Conservation (phyloP, 768 basidiomycete genomes). For the Leccinum uliginosum region DNA sequence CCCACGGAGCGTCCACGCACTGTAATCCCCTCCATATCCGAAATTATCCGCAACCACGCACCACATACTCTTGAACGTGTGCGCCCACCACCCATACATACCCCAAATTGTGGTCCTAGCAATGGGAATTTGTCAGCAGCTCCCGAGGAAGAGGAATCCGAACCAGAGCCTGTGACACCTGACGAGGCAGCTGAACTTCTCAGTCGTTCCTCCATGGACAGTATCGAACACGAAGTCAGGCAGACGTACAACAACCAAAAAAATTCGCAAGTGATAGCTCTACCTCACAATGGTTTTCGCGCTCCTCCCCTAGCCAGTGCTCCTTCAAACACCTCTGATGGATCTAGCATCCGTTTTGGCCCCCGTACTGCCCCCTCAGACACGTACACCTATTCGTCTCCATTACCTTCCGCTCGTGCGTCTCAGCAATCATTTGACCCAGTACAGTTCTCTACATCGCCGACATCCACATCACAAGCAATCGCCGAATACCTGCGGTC, state of each 20-base stretch:
- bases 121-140: constrained; percentile 40
- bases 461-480: constrained; percentile 59
- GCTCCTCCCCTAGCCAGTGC: constrained; percentile 18
- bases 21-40: constrained; percentile 77
- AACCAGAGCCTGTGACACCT: constrained; percentile 44
- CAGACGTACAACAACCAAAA: constrained; percentile 62
- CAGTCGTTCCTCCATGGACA: constrained; percentile 84
- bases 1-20: constrained; percentile 37
- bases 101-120: constrained; percentile 46
- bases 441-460: constrained; percentile 37
- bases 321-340: constrained; percentile 55
- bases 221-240: constrained; percentile 78
- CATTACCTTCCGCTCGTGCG: constrained; percentile 24
- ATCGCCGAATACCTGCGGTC: constrained; percentile 89
- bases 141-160: constrained; percentile 49
- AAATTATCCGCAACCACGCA: constrained; percentile 78
- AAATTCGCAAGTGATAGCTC: constrained; percentile 26
- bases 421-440: constrained; percentile 27
- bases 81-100: constrained; percentile 42
- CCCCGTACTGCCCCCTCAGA: constrained; percentile 39
- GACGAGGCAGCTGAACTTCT: constrained; percentile 62
- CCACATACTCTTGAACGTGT: constrained; percentile 51
- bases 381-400: constrained; percentile 49
- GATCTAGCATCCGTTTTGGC: constrained; percentile 39
- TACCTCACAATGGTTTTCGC: constrained; percentile 43